Conservation (phyloP, 1,139 yeast genomes). For the Hyphopichia burtonii region DNA sequence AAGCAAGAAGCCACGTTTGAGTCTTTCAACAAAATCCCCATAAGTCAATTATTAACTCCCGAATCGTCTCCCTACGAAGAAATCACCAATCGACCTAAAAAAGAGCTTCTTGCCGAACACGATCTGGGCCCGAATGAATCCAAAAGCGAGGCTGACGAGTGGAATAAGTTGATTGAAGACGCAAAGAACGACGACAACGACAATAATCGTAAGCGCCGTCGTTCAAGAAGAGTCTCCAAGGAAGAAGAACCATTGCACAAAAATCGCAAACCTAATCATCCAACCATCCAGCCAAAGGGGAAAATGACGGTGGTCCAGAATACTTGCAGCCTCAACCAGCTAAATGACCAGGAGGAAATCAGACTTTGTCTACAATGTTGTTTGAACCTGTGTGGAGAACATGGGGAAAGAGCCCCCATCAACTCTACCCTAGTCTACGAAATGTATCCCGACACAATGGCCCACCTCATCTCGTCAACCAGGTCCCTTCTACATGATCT, state of each 20-base stretch:
- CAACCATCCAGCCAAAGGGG: background rate
- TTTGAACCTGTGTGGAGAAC: slow-evolving; percentile 1
- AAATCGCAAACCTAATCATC: background rate
- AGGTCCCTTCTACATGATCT: slow-evolving; percentile 7
- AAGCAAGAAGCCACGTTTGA: slow-evolving; percentile 4
- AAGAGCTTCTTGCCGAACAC: too few relatives aligned
- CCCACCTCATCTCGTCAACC: slow-evolving; percentile 4
- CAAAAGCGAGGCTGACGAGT: slow-evolving; percentile 1
- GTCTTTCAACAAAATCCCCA: slow-evolving; percentile 9
- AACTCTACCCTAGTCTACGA: slow-evolving; percentile 22
- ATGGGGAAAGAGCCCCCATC: slow-evolving; percentile 15
- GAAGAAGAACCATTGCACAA: background rate
- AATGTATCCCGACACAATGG: slow-evolving; percentile 18
- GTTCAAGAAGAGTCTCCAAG: background rate
- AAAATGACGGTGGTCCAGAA: slow-evolving; percentile 11
- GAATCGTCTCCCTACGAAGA: slow-evolving; percentile 33
- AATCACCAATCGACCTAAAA: background rate
- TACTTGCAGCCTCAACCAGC: slow-evolving; percentile 15
- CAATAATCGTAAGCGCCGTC: background rate
- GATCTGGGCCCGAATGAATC: too few relatives aligned
- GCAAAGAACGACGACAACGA: background rate
- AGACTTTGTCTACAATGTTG: slow-evolving; percentile 20
- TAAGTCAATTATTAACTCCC: slow-evolving; percentile 34
- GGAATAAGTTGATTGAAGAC: slow-evolving; percentile 1
- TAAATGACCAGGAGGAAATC: slow-evolving; percentile 21